Evolutionary conservation across 768 basidiomycete genomes (phyloP), one percentile per base, ranked within the genome.

Genomic region (Termitomyces eurrhizus): DNA sequence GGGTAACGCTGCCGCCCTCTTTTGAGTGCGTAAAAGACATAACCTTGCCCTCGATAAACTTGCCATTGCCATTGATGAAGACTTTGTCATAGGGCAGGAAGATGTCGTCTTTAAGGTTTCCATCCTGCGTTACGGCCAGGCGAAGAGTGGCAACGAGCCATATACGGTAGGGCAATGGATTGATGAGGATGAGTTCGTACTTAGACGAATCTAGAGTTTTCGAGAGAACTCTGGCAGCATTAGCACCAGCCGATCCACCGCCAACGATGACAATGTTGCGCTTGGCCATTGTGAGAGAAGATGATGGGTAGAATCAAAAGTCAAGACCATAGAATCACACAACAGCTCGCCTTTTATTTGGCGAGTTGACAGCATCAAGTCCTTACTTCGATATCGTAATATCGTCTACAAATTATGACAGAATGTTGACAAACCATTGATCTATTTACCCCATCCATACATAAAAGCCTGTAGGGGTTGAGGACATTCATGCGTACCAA

Each of bases 191-290:
- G 58, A 90, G 67, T 55, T 78, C 75, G 70, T 83, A 79, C 45
- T 77, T 76, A 16, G 75, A 69, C 0, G 77, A 49, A 69, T 84
- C 78, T 63, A 90, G 77, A 21, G 72, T 77, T 16, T 73, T 68
- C 6, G 84, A 81, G 57, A 90, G 84, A 0, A 65, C 69, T 41
- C 77, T 77, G 3, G 78, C 80, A 50, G 81, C 64, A 18, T 74
- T 65, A 39, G 73, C 71, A 11, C 88, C 88, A n/a, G 72, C 74
- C 42, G 84, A 86, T 44, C 84, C 88, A 44, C 88, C 85, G 52
- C 88, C 73, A 64, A 88, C 74, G 36, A 88, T 75, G 64, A 77
- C 68, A 60, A 68, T 70, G 55, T 70, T 68, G 29, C 61, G 61
- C 52, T 65, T 67, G 59, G 41, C 56, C 66, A 67, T 67, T 26